Conservation (phyloP, 129 eudicot species). For the Escallonia herrerae region DNA sequence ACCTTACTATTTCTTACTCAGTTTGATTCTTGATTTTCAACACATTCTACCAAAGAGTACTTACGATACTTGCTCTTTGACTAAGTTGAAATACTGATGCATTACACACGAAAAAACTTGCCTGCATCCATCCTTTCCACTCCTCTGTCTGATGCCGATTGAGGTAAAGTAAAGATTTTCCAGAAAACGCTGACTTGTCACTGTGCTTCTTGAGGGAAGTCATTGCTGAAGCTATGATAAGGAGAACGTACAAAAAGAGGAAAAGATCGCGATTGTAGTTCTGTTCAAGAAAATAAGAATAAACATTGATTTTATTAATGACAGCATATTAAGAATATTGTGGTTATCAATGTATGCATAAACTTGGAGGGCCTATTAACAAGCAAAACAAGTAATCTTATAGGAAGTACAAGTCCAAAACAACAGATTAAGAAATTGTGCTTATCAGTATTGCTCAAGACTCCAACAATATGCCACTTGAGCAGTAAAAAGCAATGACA, state of each 20-base stretch:
- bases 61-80: background rate
- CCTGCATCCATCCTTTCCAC: constrained; percentile 99
- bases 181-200: constrained; percentile 89
- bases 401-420: too few species aligned
- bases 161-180: constrained; percentile 73
- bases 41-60: too few species aligned
- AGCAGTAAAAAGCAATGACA: too few species aligned
- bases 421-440: too few species aligned
- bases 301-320: background rate
- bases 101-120: constrained; percentile 25
- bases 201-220: constrained; percentile 82
- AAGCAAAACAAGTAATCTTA: too few species aligned
- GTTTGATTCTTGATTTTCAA: too few species aligned
- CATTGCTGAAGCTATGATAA: constrained; percentile 77
- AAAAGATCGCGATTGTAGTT: constrained; percentile 90
- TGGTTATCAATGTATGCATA: background rate
- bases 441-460: too few species aligned
- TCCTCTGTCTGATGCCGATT: constrained; percentile 96
- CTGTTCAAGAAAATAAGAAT: constrained; percentile 32
- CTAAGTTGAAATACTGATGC: background rate
- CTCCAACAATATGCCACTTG: too few species aligned
- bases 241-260: constrained; percentile 65
- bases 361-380: too few species aligned
- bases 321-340: background rate
- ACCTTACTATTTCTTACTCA: too few species aligned